Evolutionary conservation across 768 basidiomycete genomes (phyloP), one percentile per base, ranked within the genome.

Genomic region (Tremella yokohamensis): DNA sequence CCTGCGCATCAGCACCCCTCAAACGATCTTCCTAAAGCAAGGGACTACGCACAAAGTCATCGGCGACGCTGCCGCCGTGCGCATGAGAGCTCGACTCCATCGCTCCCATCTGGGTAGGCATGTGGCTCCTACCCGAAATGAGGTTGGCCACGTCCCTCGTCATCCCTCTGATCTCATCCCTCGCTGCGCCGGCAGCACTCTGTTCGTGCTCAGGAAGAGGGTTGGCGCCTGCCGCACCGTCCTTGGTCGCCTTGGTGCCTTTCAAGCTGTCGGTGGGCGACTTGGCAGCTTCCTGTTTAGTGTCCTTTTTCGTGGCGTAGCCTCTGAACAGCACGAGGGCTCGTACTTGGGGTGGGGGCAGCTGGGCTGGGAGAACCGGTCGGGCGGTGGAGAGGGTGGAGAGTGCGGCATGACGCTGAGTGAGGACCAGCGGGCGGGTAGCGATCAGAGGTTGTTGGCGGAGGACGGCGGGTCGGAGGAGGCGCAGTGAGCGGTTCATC

Each of bases 1-100:
- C 39, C 37, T 51, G 29, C 2, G 29, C 59, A 29, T 29, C 40
- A 58, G 39, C n/a, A 54, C 22, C 38, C n/a, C 9, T n/a, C n/a
- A n/a, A n/a, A 20, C 15, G 15, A n/a, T 18, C 15, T 25, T 38
- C 18, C 4, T 26, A 40, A 26, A 34, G 3, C 22, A 9, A 40
- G n/a, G 50, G 24, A n/a, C n/a, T 37, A 61, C 69, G 63, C 51
- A 74, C 72, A 47, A 71, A 72, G 52, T 76, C 75, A 12, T 63
- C 69, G 20, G 25, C 49, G 40, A 73, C 61, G 38, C 63, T 71
- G 3, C 66, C 71, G 12, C 37, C 37, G 45, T 53, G 62, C 25
- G 61, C 60, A 53, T 63, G 64, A 51, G 53, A 58, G 15, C 57
- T 60, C 7, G 58, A 56, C 61, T 74, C 75, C 56, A 66, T 66